Evolutionary conservation across 2,329 filamentous ascomycete genomes (phyloP), one percentile per base, ranked within the genome.

Genomic region (Talaromyces sp.): DNA sequence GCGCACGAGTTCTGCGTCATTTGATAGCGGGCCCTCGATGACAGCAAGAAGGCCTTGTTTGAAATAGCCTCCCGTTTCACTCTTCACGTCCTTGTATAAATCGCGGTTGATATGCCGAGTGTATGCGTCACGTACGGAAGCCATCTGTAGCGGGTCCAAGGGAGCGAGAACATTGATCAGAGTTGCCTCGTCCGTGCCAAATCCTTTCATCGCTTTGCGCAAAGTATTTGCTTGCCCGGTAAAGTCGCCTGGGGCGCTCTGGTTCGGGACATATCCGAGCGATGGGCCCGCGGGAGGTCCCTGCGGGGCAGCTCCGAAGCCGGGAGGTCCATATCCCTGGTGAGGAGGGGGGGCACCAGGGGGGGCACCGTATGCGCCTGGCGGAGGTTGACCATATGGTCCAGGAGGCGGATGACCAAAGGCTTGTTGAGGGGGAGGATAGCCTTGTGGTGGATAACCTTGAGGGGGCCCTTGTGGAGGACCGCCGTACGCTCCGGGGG

Each of bases 191-290:
- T 98, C 87, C 0, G 93, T 97, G 36, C 93, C 94, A 65, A 96
- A 91, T 0, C 92, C 92, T 76, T 96, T 96, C 92, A 97, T 96
- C 2, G 94, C 91, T 67, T 84, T 84, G 59, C 91, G 86, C 27
- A 96, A 80, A 4, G 82, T 85, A 61, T 92, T 85, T 0, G 91
- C 89, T 68, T 95, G 87, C 12, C 81, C 78, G 3, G 79, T 82
- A 55, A 86, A 88, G 65, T 96, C 87, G 18, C 83, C 80, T 33
- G 85, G 82, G 51, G 91, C 89, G 53, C 85, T 80, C 69, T 90
- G 89, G 12, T 86, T 85, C 0, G 89, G 83, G 2, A 87, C 86
- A 70, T 96, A 97, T 40, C 93, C 93, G 0, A 84, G 76, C 0
- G 90, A 90, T 0, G 91, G 85, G 10, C 85, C 83, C 0, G 88